Base-by-base conservation (phyloP, 2,329 filamentous ascomycete species). In the Alternaria infectoria region DNA sequence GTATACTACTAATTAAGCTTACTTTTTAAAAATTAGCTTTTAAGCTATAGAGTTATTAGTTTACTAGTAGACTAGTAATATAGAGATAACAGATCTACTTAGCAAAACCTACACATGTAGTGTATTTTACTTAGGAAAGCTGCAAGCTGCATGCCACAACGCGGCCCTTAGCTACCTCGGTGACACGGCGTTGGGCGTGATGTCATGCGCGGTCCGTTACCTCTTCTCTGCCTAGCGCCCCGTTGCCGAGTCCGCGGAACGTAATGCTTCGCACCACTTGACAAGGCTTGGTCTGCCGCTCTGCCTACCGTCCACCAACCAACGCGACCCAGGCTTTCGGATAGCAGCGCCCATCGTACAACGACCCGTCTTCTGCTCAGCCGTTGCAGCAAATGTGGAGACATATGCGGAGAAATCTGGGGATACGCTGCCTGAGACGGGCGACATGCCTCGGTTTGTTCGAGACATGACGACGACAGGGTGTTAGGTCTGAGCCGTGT, bases 381-480 rank as follows among this genome's bases (percentile, higher is more conserved):
- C 30, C 17, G 21, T 30, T 23, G 26, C 15, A 36, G 54, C 43
- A 12, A 17, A 40, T 47, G 13, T 23, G 44, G 54, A 32, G 43
- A 26, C 15, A 5, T 3, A 36, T 57, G 54, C 54, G 54, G 54
- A 57, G 58, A 60, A 60, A 44, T 5, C 28, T 64, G 49, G 63
- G 61, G 60, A 57, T 45, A 15, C 32, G 1, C 13, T 13, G 28
- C 28, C 23, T 19, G 54, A 43, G 25, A 30, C n/a, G 45, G 36
- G 51, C 19, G 21, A 52, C 8, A 25, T 57, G 58, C 61, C 64
- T 66, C 58, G 61, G 58, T 30, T 40, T 26, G 28, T 30, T 52
- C 11, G 45, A 13, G 44, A 13, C 45, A 61, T 60, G 61, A 68
- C 59, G 66, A 61, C 54, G 49, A 49, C 12, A 50, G 23, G 46